Evolutionary conservation across 1,284 basidiomycete genomes (phyloP).

Genomic region (Tylopilus sp.): DNA sequence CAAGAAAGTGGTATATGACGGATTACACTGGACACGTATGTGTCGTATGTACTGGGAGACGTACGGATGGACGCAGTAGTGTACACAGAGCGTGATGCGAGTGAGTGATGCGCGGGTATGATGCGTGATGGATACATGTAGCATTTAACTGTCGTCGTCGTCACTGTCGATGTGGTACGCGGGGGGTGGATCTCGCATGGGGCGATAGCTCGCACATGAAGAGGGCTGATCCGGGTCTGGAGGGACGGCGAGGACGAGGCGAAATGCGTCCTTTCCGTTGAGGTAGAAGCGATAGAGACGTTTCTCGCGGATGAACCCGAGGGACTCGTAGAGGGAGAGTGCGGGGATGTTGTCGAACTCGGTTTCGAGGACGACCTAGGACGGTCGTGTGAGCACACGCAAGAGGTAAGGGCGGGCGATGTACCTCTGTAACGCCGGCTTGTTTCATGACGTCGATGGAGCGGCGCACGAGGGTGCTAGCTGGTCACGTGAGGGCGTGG

Average conservation of each 20-base stretch:
- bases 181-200: slow-evolving; percentile 25
- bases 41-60: slow-evolving; percentile 11
- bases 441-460: slow-evolving; percentile 80
- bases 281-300: slow-evolving; percentile 93
- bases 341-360: slow-evolving; percentile 92
- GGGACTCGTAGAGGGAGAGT: slow-evolving; percentile 82
- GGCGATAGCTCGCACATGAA: slow-evolving; percentile 8
- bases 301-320: slow-evolving; percentile 97
- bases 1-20: not conserved
- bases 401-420: slow-evolving; percentile 6
- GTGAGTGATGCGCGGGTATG: not conserved
- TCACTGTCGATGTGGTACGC: slow-evolving; percentile 42
- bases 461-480: slow-evolving; percentile 41
- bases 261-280: slow-evolving; percentile 86
- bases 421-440: slow-evolving; percentile 79
- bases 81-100: slow-evolving; percentile 10
- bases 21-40: slow-evolving; percentile 18
- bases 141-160: slow-evolving; percentile 36
- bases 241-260: slow-evolving; percentile 64
- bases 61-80: slow-evolving; percentile 5
- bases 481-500: slow-evolving; percentile 13
- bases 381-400: not conserved
- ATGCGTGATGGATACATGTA: slow-evolving; percentile 18
- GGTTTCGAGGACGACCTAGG: slow-evolving; percentile 91
- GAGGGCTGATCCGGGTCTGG: slow-evolving; percentile 29